These are phyloP conservation scores for Fusarium austroafricanum DNA, from an alignment of 2,329 filamentous ascomycete species.

Conservation along the genomic window DNA sequence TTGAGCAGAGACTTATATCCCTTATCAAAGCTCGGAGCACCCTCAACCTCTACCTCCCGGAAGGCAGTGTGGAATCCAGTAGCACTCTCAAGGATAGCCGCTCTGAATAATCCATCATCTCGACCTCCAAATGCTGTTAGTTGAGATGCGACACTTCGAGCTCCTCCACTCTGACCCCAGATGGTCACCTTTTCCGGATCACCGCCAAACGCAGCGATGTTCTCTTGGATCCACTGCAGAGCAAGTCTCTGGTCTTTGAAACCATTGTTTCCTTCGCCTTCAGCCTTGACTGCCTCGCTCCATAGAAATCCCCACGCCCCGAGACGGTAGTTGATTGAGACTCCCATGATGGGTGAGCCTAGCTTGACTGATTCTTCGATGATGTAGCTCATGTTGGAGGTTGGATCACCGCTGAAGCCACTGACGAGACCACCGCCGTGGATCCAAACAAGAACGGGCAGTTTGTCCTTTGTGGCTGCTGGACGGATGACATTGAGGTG, in stretches of 20 bases:
- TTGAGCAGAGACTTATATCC: conserved; percentile 14
- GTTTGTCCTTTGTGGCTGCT: not conserved
- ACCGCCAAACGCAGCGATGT: conserved; percentile 27
- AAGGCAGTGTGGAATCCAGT: conserved; percentile 29
- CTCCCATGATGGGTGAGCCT: conserved; percentile 19
- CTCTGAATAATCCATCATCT: conserved; percentile 26
- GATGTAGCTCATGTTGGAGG: conserved; percentile 14
- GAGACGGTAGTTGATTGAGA: conserved; percentile 38
- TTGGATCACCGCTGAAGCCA: conserved; percentile 16
- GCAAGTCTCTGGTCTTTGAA: conserved; percentile 35
- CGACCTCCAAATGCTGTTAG: conserved; percentile 24
- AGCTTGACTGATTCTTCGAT: conserved; percentile 31
- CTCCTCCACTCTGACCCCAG: conserved; percentile 35
- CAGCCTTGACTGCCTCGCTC: conserved; percentile 12
- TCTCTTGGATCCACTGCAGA: conserved; percentile 27
- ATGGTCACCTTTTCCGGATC: conserved; percentile 27
- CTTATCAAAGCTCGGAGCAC: conserved; percentile 4
- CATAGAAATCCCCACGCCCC: conserved; percentile 31
- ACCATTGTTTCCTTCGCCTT: conserved; percentile 23
- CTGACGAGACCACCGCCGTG: conserved; percentile 30
- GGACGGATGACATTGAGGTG: conserved; percentile 29
- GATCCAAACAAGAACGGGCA: conserved; percentile 32
- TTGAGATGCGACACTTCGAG: conserved; percentile 26
- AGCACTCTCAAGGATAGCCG: conserved; percentile 29
- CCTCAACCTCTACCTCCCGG: conserved; percentile 1